Evolutionary conservation across 148 eudicot genomes (phyloP), one percentile per base, ranked within the genome.

Genomic region (Silene latifolia): DNA sequence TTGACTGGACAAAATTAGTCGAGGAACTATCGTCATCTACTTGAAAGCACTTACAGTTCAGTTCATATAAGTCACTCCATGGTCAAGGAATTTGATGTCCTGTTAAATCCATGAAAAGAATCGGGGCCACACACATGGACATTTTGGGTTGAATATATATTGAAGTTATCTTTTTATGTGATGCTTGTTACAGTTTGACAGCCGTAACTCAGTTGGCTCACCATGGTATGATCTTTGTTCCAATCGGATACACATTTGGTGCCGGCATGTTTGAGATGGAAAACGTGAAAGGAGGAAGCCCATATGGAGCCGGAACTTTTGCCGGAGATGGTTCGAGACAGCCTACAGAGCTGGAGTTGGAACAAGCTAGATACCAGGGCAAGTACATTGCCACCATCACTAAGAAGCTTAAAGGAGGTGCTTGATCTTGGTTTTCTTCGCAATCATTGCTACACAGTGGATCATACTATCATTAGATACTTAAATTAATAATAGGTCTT

Each of bases 251-350:
- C 84, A 92, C 95, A 19, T 93, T 90, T 60, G 98, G 98, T 39
- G 89, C 90, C 1, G 97, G 91, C 68, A 93, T 93, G 98, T 93
- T 89, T 44, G 98, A 91, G 78, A 93, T 93, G 91, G 91, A 89
- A 80, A 58, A 86, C 4, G 89, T 89, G 58, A 93, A 91, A 82
- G 98, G 98, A n/a, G 98, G 98, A 71, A 87, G 88, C 74, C 96
- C 98, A n/a, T 90, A 93, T 46, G 98, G 98, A 58, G 96, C 93
- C 1, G 96, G 98, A 46, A 93, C 98, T 29, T 90, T 17, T 21
- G 98, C 93, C 1, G 91, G 93, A 23, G 98, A 93, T 77, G 98
- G 98, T 29, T 93, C 98, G 3, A 85, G 97, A 53, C 90, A 88
- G 78, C 98, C 97, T 18, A 69, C 93, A 8, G 85, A 91, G 76